Percentiles rank a stretch among this genome's conserved stretches.
phyloP scores from a whole-genome alignment of 345 rosid genomes.

The Salix caprea region DNA sequence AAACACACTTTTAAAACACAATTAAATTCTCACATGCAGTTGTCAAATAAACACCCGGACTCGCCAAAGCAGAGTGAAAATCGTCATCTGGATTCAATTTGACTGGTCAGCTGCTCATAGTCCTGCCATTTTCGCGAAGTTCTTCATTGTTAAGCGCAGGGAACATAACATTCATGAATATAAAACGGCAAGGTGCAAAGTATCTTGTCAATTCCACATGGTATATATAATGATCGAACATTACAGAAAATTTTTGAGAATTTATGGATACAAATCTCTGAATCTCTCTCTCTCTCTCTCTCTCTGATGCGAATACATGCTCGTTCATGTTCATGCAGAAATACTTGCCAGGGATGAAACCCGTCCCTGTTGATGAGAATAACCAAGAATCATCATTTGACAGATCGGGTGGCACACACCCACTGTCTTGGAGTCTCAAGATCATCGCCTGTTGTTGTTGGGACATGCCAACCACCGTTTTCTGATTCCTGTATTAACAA shows the following conservation, averaged over 20 bases:
- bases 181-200: not conserved
- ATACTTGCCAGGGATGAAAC: not conserved
- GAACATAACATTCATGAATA: not conserved
- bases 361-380: not conserved
- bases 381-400: not conserved
- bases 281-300: not conserved
- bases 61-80: too few species aligned
- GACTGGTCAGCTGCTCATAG: too few species aligned
- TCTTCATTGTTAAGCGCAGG: too few species aligned
- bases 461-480: slow-evolving; percentile 85
- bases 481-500: slow-evolving; percentile 69
- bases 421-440: slow-evolving; percentile 65
- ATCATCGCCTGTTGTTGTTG: slow-evolving; percentile 56
- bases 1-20: too few species aligned
- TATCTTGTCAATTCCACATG: not conserved
- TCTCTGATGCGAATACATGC: not conserved
- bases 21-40: too few species aligned
- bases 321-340: not conserved
- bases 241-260: not conserved
- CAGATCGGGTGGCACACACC: slow-evolving; percentile 60
- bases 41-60: too few species aligned
- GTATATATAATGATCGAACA: not conserved
- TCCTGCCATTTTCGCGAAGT: too few species aligned
- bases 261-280: not conserved
- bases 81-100: too few species aligned